Evolutionary conservation across 2,329 filamentous ascomycete species (phyloP), one percentile per base, ranked within the genome.

Genomic region (Aspergillus unguis): DNA sequence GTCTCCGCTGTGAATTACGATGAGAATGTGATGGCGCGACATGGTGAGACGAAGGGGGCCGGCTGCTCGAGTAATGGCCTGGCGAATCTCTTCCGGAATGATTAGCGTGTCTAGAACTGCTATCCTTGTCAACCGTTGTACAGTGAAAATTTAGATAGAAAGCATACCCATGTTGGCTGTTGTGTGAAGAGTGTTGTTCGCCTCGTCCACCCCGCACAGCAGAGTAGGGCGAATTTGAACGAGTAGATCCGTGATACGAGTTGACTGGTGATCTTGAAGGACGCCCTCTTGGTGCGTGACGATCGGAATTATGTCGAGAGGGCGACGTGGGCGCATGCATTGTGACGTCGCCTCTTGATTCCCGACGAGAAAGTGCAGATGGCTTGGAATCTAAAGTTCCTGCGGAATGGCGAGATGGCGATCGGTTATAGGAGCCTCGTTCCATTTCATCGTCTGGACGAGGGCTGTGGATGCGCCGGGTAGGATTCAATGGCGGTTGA

Each of bases 211-310:
- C 79, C 67, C 82, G 75, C 44, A 75, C 75, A 56, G 74, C 73
- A 35, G 75, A 75, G 63, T 86, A 83, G 10, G 85, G 83, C 36
- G 85, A 85, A 40, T 81, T 80, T 7, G 77, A 76, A 54, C 79
- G 79, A n/a, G 85, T 83, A 17, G 85, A 86, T 42, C 78, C 79
- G 59, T 83, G 81, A 59, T 80, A 77, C 17, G 78, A 78, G 46
- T 77, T 79, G 47, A 72, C 78, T 23, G 82, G 78, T 44, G 73
- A 71, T 35, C 73, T 68, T 43, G 73, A 65, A 26, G 71, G 69
- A 35, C 75, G 68, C 43, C 59, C 65, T 51, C 65, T 17, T 17
- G 17, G 17, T 17, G 17, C 17, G 17, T 17, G 17, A 17, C 65
- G 65, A 51, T 60, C 68, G 40, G 68, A 60, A 38, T 62, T 65